Conservation (phyloP, 495 filamentous ascomycete genomes). For the Trichoderma orchidacearum region DNA sequence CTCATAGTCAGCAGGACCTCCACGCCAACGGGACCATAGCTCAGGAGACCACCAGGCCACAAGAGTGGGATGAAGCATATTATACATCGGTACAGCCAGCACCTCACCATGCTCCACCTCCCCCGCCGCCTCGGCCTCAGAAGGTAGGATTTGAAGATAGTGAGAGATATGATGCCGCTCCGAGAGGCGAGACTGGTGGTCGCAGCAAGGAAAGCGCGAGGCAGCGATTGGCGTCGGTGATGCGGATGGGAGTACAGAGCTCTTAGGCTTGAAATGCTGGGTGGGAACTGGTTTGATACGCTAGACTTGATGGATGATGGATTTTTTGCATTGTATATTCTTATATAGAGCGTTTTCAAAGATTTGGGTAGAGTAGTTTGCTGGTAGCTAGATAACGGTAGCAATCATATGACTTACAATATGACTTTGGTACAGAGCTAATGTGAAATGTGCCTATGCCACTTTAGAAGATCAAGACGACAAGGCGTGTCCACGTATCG, state of each 20-base stretch:
- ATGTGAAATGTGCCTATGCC: too few species aligned
- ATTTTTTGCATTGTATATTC: too few species aligned
- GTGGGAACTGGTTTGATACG: neutral
- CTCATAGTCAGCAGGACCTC: neutral
- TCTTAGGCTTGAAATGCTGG: neutral
- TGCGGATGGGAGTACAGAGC: neutral
- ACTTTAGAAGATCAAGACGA: neutral
- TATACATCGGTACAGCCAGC: neutral
- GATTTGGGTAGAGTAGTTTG: neutral
- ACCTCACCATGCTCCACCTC: neutral
- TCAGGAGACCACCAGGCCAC: neutral
- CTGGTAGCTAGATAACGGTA: neutral
- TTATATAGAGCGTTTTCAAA: neutral
- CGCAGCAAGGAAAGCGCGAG: neutral
- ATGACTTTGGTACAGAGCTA: too few species aligned
- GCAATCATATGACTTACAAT: neutral
- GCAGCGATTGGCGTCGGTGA: neutral
- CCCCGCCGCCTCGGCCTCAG: neutral
- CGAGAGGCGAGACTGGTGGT: neutral
- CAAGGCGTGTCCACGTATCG: too few species aligned
- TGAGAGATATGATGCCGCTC: neutral
- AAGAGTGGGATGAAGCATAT: neutral
- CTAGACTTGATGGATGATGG: too few species aligned
- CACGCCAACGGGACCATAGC: neutral
- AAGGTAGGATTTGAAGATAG: conserved; percentile 1